These are phyloP conservation scores for Alternaria rosae DNA, from an alignment of 2,329 filamentous ascomycete genomes.

Conservation along the genomic window DNA sequence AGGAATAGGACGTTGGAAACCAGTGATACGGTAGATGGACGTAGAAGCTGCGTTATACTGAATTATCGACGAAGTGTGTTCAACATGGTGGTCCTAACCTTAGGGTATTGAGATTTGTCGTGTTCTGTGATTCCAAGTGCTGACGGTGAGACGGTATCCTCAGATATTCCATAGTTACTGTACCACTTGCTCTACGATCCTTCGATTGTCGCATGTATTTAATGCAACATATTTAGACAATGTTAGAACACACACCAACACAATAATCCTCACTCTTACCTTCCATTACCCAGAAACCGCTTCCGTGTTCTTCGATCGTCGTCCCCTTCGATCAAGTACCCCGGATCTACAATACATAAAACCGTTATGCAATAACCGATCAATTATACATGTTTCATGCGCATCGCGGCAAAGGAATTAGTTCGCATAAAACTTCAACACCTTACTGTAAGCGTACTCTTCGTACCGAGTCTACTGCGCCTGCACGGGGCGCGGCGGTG, in stretches of 20 bases:
- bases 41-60: too few species aligned
- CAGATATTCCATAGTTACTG: too few species aligned
- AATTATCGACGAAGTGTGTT: rapidly evolving
- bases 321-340: background rate
- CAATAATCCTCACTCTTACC: background rate
- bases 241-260: too few species aligned
- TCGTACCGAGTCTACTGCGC: background rate
- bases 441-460: background rate
- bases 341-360: background rate
- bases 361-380: background rate
- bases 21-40: too few species aligned
- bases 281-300: background rate
- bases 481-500: background rate
- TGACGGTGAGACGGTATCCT: too few species aligned
- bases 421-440: background rate
- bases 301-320: background rate
- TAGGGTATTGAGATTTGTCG: too few species aligned
- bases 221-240: too few species aligned
- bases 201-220: background rate
- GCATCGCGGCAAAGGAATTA: background rate
- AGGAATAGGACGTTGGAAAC: too few species aligned
- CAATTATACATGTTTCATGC: background rate
- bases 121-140: too few species aligned
- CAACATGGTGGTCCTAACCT: too few species aligned
- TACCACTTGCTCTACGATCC: too few species aligned